Evolutionary conservation across 129 eudicot genomes (phyloP).

Genomic region (Chrysanthemum seticuspe): DNA sequence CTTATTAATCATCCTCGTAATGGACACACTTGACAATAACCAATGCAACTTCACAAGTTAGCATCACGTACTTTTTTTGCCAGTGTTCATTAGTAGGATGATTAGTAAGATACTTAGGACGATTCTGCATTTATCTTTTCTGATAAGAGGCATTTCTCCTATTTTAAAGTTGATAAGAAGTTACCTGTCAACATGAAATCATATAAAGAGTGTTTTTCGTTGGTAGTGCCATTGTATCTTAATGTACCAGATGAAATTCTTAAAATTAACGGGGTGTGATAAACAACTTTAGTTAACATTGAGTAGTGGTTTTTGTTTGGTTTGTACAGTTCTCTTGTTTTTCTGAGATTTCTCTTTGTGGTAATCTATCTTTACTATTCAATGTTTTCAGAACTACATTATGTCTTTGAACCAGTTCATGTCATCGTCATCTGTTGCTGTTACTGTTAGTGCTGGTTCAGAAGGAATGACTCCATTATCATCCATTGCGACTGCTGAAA

Average conservation of each 20-base stretch:
- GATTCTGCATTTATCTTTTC: too few species aligned
- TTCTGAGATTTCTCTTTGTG: conserved; percentile 1
- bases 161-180: neutral
- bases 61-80: too few species aligned
- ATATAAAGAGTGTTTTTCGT: neutral
- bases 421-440: conserved; percentile 22
- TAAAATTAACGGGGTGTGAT: neutral
- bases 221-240: neutral
- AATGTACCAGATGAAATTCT: neutral
- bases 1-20: too few species aligned
- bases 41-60: too few species aligned
- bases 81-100: too few species aligned
- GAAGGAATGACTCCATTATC: conserved; percentile 22
- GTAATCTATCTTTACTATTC: conserved; percentile 14
- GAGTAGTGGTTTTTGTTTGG: neutral
- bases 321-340: neutral
- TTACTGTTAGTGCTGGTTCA: conserved; percentile 12
- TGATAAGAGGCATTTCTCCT: too few species aligned
- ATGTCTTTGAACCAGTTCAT: conserved; percentile 26
- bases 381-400: conserved; percentile 32
- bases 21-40: too few species aligned
- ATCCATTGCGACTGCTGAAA: conserved; percentile 3
- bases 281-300: neutral
- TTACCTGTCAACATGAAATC: too few species aligned
- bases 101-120: too few species aligned